Evolutionary conservation across 352 stramenopile species (phyloP), one percentile per base, ranked within the genome.

Genomic region (Phytopythium mirpurense): DNA sequence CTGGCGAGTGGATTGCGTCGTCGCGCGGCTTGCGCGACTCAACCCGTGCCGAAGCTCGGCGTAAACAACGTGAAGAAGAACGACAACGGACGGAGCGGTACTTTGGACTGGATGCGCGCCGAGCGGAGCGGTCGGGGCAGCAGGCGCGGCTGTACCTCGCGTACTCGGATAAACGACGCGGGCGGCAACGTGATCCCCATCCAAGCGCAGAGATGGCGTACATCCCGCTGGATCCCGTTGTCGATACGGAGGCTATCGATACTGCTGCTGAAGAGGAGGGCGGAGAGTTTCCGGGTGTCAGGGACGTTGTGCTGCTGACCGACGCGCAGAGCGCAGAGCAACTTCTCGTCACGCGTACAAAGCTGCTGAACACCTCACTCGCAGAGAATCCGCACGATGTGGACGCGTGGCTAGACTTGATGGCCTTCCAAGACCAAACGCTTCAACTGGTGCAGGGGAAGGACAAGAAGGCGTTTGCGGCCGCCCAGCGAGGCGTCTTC

Each of bases 361-460:
- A 82, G 56, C 11, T 51, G 12, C 64, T 86, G 18, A 85, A 85
- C 52, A 46, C 61, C 54, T 40, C 52, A 16, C 38, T 88, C 5
- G 41, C 60, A 15, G 54, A 68, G 15, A 78, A 72, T 18, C 72
- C 81, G 27, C 54, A 67, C 4, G 57, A 80, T 27, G 55, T 86
- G 16, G 56, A 70, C 0, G 56, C 41, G 16, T 94, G 83, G 83
- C 65, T 94, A 1, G 68, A 90, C 44, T 71, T 89, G 27, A 73
- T 90, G n/a, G 73, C 65, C 1, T 89, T 91, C 40, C 83, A 94
- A 59, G 72, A 83, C n/a, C 55, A 90, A 23, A 73, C 67, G 24
- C 59, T 71, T 15, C 46, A 32, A 12, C 62, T 70, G 3, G 56
- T 90, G 45, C 51, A 69, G 5, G 49, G 34, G 11, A 72, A 63